Percentiles rank a stretch among this genome's conserved stretches.
Evolutionary conservation across 139 green algal species (phyloP).

Genomic region (Haematococcus lacustris): DNA sequence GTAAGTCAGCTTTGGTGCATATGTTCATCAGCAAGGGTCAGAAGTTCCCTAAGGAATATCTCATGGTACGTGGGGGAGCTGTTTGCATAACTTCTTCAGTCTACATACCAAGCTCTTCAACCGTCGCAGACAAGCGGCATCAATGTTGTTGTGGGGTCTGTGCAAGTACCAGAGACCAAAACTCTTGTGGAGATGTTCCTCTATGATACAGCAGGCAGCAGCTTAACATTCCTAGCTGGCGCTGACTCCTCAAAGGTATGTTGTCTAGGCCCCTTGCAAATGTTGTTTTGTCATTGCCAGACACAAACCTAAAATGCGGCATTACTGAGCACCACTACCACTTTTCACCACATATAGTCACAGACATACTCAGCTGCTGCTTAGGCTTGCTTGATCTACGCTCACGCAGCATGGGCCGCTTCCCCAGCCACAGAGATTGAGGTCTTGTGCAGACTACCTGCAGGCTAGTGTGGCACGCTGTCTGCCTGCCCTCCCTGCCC

Average conservation of each 20-base stretch:
- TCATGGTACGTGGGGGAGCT: constrained; percentile 16
- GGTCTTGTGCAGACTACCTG: too few relatives aligned
- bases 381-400: too few relatives aligned
- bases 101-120: neutral
- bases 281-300: neutral
- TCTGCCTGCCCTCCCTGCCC: too few relatives aligned
- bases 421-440: too few relatives aligned
- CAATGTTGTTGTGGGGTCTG: constrained; percentile 21
- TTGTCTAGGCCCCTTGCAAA: neutral
- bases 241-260: neutral
- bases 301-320: too few relatives aligned
- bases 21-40: constrained; percentile 38
- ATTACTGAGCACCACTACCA: too few relatives aligned
- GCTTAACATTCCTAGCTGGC: constrained; percentile 1
- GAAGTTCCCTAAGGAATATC: constrained; percentile 32
- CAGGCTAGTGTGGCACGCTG: too few relatives aligned
- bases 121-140: constrained; percentile 24
- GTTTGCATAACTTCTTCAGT: neutral
- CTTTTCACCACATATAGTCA: too few relatives aligned
- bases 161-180: constrained; percentile 28
- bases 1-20: constrained; percentile 30
- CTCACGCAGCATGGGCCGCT: too few relatives aligned
- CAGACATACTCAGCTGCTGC: too few relatives aligned
- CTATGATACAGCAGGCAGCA: constrained; percentile 25
- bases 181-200: constrained; percentile 30